Evolutionary conservation across 106 monocot species (phyloP).

Genomic region (Acanthochlamys bracteata): DNA sequence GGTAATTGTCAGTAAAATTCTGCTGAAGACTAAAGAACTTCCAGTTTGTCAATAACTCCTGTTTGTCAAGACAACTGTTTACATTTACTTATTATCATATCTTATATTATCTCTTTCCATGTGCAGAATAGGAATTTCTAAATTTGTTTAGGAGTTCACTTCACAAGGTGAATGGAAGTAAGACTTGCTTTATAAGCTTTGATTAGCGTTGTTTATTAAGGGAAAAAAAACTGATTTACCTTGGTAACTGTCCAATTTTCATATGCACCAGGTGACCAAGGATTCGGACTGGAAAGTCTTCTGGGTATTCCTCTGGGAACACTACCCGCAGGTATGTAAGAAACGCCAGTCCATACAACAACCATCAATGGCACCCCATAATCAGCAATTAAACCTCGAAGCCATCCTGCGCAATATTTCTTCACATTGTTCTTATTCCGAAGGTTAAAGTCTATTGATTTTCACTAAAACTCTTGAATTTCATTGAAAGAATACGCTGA

Average conservation of each 20-base stretch:
- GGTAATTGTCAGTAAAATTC: neutral
- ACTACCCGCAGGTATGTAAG: constrained; percentile 45
- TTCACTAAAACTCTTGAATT: too few species aligned
- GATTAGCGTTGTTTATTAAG: too few species aligned
- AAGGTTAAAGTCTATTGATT: neutral
- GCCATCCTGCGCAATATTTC: constrained; percentile 31
- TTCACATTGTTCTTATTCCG: neutral
- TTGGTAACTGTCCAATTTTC: constrained; percentile 72
- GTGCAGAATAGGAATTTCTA: too few species aligned
- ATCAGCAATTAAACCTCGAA: constrained; percentile 64
- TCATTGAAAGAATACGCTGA: neutral
- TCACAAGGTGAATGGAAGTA: too few species aligned
- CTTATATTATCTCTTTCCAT: too few species aligned
- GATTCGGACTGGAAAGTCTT: constrained; percentile 76
- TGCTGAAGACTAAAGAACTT: too few species aligned
- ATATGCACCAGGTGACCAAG: constrained; percentile 73
- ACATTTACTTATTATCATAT: too few species aligned
- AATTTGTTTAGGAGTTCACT: too few species aligned
- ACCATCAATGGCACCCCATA: constrained; percentile 85
- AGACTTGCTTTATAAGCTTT: neutral
- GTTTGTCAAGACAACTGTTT: too few species aligned
- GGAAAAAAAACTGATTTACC: constrained; percentile 24
- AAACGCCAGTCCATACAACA: constrained; percentile 71
- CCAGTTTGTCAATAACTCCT: too few species aligned
- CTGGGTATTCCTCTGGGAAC: constrained; percentile 65